phyloP scores from a whole-genome alignment of 2,329 filamentous ascomycete genomes.

The Aquanectria penicillioides region DNA sequence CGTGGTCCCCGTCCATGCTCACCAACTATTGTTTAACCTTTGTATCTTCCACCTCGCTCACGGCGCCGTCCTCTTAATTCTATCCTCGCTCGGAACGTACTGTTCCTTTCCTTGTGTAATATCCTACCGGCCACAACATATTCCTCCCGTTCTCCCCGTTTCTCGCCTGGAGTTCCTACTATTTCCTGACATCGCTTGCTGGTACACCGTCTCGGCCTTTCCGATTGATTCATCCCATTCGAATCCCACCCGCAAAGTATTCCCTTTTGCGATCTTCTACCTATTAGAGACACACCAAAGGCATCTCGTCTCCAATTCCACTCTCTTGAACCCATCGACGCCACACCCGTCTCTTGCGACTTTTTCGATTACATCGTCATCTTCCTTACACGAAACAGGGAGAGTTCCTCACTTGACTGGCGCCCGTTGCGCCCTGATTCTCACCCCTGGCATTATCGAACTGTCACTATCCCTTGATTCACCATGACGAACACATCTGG shows the following conservation, averaged over 20 bases:
- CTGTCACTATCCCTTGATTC: constrained; percentile 17
- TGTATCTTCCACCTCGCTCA: constrained; percentile 22
- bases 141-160: constrained; percentile 13
- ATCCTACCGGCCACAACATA: constrained; percentile 1
- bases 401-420: constrained; percentile 10
- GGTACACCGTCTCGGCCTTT: constrained; percentile 11
- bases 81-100: constrained; percentile 24
- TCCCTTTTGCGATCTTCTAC: constrained; percentile 15
- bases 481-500: constrained; percentile 51
- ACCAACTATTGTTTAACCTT: constrained; percentile 27
- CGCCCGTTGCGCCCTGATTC: constrained; percentile 15
- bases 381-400: constrained; percentile 1
- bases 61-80: constrained; percentile 22
- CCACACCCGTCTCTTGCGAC: background rate
- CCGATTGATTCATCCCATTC: constrained; percentile 17
- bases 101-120: constrained; percentile 25
- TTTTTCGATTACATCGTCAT: constrained; percentile 2
- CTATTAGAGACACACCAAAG: background rate
- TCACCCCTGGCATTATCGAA: background rate
- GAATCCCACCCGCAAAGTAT: constrained; percentile 4
- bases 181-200: constrained; percentile 1
- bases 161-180: constrained; percentile 5
- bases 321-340: background rate
- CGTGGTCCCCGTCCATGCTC: constrained; percentile 22
- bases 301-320: background rate